Percentiles rank a stretch among this genome's conserved stretches.
These are phyloP conservation scores for Pichia cephalocereana DNA, from an alignment of 805 yeast genomes.

Conservation along the genomic window DNA sequence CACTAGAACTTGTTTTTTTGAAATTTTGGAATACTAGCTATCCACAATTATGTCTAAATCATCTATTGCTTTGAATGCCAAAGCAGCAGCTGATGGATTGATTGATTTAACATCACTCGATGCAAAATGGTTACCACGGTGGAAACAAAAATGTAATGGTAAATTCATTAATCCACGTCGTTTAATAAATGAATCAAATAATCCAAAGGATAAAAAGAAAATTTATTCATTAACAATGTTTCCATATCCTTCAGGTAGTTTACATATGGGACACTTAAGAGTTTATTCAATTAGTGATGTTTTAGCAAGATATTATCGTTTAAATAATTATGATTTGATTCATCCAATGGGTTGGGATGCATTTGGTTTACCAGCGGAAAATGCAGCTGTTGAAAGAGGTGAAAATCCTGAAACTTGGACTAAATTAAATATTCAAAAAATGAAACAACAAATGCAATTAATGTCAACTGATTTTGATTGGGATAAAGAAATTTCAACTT, in stretches of 20 bases:
- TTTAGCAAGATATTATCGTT: constrained; percentile 65
- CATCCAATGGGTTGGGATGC: constrained; percentile 99
- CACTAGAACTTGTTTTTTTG: no score
- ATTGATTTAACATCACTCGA: constrained; percentile 30
- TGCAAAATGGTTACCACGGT: constrained; percentile 42
- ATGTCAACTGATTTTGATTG: constrained; percentile 90
- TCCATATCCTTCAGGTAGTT: constrained; percentile 90
- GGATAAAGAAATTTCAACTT: constrained; percentile 84
- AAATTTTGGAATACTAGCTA: no score
- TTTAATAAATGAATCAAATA: constrained; percentile 8
- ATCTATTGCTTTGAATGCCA: not conserved
- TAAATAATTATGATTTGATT: constrained; percentile 67
- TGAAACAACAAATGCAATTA: constrained; percentile 71
- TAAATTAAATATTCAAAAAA: constrained; percentile 60
- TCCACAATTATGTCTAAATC: not conserved
- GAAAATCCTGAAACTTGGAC: constrained; percentile 85
- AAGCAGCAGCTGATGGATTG: constrained; percentile 9
- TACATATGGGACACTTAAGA: constrained; percentile 91
- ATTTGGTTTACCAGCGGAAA: constrained; percentile 96
- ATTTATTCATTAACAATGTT: constrained; percentile 79
- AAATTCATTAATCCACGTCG: constrained; percentile 24
- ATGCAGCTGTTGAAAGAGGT: constrained; percentile 87
- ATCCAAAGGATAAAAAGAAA: constrained; percentile 13
- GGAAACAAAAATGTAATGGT: constrained; percentile 29
- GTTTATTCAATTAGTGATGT: constrained; percentile 90